A percentile compares a stretch with the other conserved stretches of the same genome.
phyloP scores from a whole-genome alignment of 2,329 filamentous ascomycete genomes.

The Diplodia seriata region DNA sequence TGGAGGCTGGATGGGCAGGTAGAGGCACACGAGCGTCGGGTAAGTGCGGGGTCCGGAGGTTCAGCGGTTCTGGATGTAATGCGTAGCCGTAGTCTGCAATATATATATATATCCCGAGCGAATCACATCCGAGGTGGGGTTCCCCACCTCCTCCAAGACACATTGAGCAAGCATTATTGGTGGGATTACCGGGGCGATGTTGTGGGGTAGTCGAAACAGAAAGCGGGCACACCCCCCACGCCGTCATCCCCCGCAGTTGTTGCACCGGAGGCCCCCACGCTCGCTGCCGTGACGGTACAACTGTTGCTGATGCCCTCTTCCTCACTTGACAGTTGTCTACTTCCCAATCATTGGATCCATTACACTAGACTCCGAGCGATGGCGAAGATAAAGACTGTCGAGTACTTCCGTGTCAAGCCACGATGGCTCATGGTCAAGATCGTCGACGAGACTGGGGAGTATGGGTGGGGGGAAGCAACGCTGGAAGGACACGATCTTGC shows the following conservation, averaged over 20 bases:
- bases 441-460: conserved; percentile 67
- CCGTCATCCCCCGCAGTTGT: conserved; percentile 3
- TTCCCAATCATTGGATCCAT: not conserved
- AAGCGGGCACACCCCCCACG: not conserved
- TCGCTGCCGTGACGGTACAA: not conserved
- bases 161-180: not conserved
- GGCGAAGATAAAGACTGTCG: conserved; percentile 69
- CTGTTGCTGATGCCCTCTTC: not conserved
- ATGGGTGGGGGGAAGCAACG: conserved; percentile 77
- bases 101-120: no score
- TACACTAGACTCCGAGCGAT: conserved; percentile 51
- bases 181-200: not conserved
- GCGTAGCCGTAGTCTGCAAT: not conserved
- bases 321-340: no score
- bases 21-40: not conserved
- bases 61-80: not conserved
- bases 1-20: conserved; percentile 92
- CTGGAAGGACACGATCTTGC: conserved; percentile 76
- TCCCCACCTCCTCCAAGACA: not conserved
- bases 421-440: conserved; percentile 82
- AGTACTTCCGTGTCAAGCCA: conserved; percentile 77
- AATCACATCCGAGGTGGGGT: not conserved
- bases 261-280: not conserved
- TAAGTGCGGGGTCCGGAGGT: conserved; percentile 6
- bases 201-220: not conserved